Evolutionary conservation across 345 rosid genomes (phyloP).

Genomic region (Excoecaria agallocha): DNA sequence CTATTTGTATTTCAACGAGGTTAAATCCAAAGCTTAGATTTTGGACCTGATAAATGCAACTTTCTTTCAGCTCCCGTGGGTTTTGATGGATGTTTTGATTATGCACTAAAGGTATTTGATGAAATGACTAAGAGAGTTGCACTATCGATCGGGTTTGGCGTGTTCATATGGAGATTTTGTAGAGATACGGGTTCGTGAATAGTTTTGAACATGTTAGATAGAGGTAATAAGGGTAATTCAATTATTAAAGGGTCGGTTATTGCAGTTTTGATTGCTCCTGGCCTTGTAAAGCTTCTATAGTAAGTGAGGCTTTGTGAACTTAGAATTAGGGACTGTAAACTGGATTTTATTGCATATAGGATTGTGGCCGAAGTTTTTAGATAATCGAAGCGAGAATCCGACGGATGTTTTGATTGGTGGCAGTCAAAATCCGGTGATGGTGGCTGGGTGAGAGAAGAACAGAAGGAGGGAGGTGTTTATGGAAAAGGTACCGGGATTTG

Average conservation of each 20-base stretch:
- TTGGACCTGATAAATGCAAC: conserved; percentile 59
- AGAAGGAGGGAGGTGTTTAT: too few species aligned
- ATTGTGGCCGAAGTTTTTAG: conserved; percentile 71
- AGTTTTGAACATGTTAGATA: conserved; percentile 50
- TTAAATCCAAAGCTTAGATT: conserved; percentile 25
- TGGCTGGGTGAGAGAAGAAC: too few species aligned
- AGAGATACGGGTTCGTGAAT: conserved; percentile 32
- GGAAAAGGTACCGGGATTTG: too few species aligned
- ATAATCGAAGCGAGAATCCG: background rate
- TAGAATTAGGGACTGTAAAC: conserved; percentile 59
- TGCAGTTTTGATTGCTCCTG: conserved; percentile 63
- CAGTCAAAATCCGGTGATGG: too few species aligned
- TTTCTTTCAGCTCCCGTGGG: conserved; percentile 60
- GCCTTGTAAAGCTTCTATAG: conserved; percentile 62
- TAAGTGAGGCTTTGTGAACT: conserved; percentile 64
- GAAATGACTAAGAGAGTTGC: conserved; percentile 51
- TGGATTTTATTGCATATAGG: too few species aligned
- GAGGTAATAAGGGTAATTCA: conserved; percentile 32
- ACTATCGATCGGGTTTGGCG: conserved; percentile 74
- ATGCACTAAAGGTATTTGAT: conserved; percentile 54
- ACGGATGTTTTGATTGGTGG: too few species aligned
- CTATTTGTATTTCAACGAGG: conserved; percentile 55
- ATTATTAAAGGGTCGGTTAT: conserved; percentile 66
- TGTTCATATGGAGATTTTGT: conserved; percentile 60
- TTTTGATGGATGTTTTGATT: conserved; percentile 46